A percentile compares a stretch with the other conserved stretches of the same genome.
phyloP scores from a whole-genome alignment of 441 rosid genomes.

The Melastoma candidum region DNA sequence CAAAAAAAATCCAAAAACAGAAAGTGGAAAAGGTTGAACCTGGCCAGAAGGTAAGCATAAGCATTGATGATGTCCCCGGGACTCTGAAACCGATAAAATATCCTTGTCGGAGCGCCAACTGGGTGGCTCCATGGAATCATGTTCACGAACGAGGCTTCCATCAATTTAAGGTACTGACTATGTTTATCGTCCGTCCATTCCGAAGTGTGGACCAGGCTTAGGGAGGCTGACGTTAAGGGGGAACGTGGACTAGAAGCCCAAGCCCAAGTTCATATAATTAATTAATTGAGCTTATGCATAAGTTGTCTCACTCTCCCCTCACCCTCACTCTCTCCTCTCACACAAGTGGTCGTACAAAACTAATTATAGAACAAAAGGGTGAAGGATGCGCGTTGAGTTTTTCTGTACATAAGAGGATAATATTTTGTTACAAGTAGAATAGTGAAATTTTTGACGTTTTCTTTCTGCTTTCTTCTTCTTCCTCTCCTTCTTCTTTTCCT shows the following conservation, averaged over 20 bases:
- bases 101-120: constrained; percentile 13
- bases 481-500: too few relatives aligned
- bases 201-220: constrained; percentile 11
- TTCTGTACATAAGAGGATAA: too few relatives aligned
- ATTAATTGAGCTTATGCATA: too few relatives aligned
- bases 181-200: constrained; percentile 27
- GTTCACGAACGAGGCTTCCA: constrained; percentile 18
- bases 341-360: too few relatives aligned
- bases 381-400: too few relatives aligned
- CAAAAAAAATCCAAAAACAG: not conserved
- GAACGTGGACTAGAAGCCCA: not conserved
- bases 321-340: too few relatives aligned
- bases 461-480: too few relatives aligned
- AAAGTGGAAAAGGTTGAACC: constrained; percentile 15
- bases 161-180: constrained; percentile 20
- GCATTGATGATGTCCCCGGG: constrained; percentile 11
- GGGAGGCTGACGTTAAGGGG: constrained; percentile 26
- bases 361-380: too few relatives aligned
- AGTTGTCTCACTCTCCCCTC: too few relatives aligned
- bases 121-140: constrained; percentile 16
- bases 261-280: too few relatives aligned
- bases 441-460: too few relatives aligned
- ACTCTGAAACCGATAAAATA: constrained; percentile 5
- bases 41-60: constrained; percentile 24
- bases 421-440: too few relatives aligned